Conservation (phyloP, 805 yeast genomes). For the Barnettozyma vustinii region DNA sequence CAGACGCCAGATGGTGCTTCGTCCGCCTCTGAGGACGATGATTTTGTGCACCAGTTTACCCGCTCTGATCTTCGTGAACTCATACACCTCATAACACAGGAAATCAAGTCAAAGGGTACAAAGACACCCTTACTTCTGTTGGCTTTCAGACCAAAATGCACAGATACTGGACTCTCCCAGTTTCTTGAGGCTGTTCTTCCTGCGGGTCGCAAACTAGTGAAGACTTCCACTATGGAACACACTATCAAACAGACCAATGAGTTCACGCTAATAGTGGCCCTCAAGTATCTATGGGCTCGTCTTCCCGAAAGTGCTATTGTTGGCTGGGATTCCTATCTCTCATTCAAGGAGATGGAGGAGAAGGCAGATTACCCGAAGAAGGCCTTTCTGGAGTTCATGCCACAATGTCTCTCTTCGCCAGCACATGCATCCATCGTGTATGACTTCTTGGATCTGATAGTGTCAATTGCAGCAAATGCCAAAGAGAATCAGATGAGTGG, state of each 20-base stretch:
- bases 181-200: conserved; percentile 59
- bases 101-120: conserved; percentile 63
- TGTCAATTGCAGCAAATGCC: conserved; percentile 72
- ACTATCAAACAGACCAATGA: conserved; percentile 53
- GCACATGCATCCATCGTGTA: conserved; percentile 88
- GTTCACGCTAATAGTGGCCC: conserved; percentile 63
- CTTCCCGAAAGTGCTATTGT: conserved; percentile 73
- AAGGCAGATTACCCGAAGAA: conserved; percentile 62
- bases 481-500: conserved; percentile 75
- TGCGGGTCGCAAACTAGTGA: conserved; percentile 42
- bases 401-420: conserved; percentile 74
- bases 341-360: conserved; percentile 59
- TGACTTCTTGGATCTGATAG: conserved; percentile 78
- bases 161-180: conserved; percentile 51
- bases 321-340: conserved; percentile 80
- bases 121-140: conserved; percentile 69
- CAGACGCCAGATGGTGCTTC: not conserved
- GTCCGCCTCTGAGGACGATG: conserved; percentile 10
- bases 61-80: conserved; percentile 62
- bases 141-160: conserved; percentile 70
- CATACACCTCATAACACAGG: conserved; percentile 66
- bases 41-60: conserved; percentile 41
- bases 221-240: conserved; percentile 37
- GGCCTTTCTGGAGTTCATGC: conserved; percentile 79
- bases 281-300: conserved; percentile 85